Percentiles rank a stretch among this genome's conserved stretches.
These are phyloP conservation scores for Primulina eburnea DNA, from an alignment of 257 asterid species.

Conservation along the genomic window DNA sequence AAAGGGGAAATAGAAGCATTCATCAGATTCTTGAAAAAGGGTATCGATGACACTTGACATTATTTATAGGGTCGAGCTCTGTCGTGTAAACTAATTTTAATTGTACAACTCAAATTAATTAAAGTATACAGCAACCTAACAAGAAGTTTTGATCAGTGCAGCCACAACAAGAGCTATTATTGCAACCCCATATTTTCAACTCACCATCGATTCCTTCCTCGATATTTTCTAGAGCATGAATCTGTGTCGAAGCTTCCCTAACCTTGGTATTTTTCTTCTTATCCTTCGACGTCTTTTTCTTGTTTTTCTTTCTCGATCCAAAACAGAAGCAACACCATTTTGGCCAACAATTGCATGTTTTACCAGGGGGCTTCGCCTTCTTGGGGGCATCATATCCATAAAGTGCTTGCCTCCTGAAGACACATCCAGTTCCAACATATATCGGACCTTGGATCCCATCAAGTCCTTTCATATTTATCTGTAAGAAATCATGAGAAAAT, in stretches of 20 bases:
- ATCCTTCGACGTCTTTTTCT: slow-evolving; percentile 44
- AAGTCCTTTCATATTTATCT: slow-evolving; percentile 71
- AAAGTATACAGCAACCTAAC: neutral
- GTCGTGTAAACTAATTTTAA: neutral
- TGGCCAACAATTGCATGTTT: slow-evolving; percentile 57
- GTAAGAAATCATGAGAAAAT: slow-evolving; percentile 19
- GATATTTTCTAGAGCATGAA: slow-evolving; percentile 61
- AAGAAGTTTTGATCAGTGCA: neutral
- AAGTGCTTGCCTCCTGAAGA: slow-evolving; percentile 63
- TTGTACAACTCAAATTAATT: neutral
- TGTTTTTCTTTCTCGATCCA: slow-evolving; percentile 35
- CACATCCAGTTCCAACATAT: slow-evolving; percentile 69
- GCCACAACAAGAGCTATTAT: neutral
- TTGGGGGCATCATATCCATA: slow-evolving; percentile 56
- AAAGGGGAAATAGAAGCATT: neutral
- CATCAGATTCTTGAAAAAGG: neutral
- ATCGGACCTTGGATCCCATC: slow-evolving; percentile 75
- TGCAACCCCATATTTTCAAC: neutral
- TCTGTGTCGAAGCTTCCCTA: slow-evolving; percentile 56
- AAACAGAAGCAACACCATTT: slow-evolving; percentile 49
- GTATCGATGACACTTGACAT: neutral
- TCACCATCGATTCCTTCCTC: slow-evolving; percentile 53
- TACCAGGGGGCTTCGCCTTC: slow-evolving; percentile 49
- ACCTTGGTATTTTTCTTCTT: slow-evolving; percentile 42
- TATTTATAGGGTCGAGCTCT: neutral